Evolutionary conservation across 2,329 filamentous ascomycete genomes (phyloP), one percentile per base, ranked within the genome.

Genomic region (Zopfia rhizophila): DNA sequence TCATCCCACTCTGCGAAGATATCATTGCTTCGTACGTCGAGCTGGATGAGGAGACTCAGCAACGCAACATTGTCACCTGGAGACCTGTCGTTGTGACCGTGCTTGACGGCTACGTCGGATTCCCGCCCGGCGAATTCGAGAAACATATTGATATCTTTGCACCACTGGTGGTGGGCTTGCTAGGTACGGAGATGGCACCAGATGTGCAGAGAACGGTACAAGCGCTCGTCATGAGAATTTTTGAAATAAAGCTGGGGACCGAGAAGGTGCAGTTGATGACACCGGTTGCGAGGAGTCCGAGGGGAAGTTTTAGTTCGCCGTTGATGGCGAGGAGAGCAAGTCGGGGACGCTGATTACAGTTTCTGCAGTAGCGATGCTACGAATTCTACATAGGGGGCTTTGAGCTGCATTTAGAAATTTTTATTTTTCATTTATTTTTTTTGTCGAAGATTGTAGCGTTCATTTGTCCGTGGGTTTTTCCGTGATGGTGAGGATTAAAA

Each of bases 11-110:
- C 3, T 99, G 94, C 76, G 90, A 89, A 63, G 94, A 99, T 70
- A 96, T 99, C 53, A 88, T 99, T 51, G 83, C 85, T 25, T 88
- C 87, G 11, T 99, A 96, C 71, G 85, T 91, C 8, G 79, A 82
- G 3, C 85, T 99, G 3, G 94, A 97, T 66, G 92, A 97, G 70
- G 95, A 99, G 66, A 95, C 90, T 19, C 94, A 99, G 73, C 92
- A 97, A 68, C 83, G 94, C 44, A 99, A 99, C 72, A 96, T 99
- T 43, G 84, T 95, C 18, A 96, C 95, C 0, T 99, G 94, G 94
- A 82, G 94, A 13, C 94, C 94, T 0, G 94, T 99, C 0, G 94
- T 99, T 2, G 91, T 99, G 13, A 94, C 96, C 66, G 94, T 99
- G 7, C 79, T 99, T 7, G 93, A 99, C 65, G 94, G 94, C 1